A percentile compares a stretch with the other conserved stretches of the same genome.
Evolutionary conservation across 2,329 filamentous ascomycete genomes (phyloP).

Genomic region (Aspergillus cejpii): DNA sequence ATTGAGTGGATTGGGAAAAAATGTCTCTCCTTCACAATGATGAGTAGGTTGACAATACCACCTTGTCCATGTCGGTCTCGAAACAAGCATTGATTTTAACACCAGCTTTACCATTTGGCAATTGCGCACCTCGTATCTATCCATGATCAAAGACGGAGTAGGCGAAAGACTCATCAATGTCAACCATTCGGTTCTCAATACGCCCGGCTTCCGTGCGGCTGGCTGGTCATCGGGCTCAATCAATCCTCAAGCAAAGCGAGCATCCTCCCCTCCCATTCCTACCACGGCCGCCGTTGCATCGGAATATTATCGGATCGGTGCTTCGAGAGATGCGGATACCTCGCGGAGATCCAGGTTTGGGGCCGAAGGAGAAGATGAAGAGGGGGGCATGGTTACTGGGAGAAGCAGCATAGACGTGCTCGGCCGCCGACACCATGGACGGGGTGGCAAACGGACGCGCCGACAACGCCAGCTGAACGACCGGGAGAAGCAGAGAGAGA

Average conservation of each 20-base stretch:
- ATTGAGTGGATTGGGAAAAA: slow-evolving; percentile 6
- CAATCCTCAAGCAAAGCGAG: slow-evolving; percentile 51
- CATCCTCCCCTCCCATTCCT: slow-evolving; percentile 61
- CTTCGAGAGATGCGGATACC: slow-evolving; percentile 25
- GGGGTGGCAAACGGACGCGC: slow-evolving; percentile 27
- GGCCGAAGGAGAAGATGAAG: slow-evolving; percentile 54
- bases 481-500: slow-evolving; percentile 48
- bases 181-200: slow-evolving; percentile 57
- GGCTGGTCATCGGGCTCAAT: slow-evolving; percentile 48
- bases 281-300: slow-evolving; percentile 51
- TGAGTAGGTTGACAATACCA: slow-evolving; percentile 37
- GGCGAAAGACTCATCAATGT: slow-evolving; percentile 60
- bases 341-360: slow-evolving; percentile 15
- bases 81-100: slow-evolving; percentile 10
- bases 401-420: slow-evolving; percentile 52
- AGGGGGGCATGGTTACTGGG: slow-evolving; percentile 58
- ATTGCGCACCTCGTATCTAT: slow-evolving; percentile 58
- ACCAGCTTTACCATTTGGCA: slow-evolving; percentile 59
- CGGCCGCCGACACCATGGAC: slow-evolving; percentile 39
- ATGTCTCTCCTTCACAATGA: slow-evolving; percentile 49
- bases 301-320: slow-evolving; percentile 55
- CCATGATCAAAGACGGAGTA: slow-evolving; percentile 58
- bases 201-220: slow-evolving; percentile 58
- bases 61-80: neutral
- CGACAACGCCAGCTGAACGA: slow-evolving; percentile 42